Evolutionary conservation across 176 grass and related monocot species (phyloP), one percentile per base, ranked within the genome.

Genomic region (Pontederia paniculata): DNA sequence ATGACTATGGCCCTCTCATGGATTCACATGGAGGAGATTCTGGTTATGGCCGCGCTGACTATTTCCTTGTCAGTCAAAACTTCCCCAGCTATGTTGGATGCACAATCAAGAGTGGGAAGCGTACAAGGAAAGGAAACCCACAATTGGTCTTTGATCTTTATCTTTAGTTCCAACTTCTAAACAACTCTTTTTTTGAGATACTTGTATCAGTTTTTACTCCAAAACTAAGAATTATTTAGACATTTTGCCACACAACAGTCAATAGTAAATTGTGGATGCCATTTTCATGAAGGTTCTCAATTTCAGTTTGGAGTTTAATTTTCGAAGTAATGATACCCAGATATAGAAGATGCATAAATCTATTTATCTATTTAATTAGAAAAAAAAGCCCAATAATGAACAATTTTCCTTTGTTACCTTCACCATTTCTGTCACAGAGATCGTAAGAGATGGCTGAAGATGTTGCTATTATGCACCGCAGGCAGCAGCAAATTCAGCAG

Each of bases 401-500:
- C 15, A 37, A n/a, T 8, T 50, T 50, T 17, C n/a, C 15, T 6
- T 15, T 50, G 5, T 15, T 9, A 5, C 1, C n/a, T 1, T 17
- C 1, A 16, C n/a, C 5, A 2, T 44, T 13, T 42, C 56, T 21
- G 48, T 90, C 52, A 47, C 77, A 91, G 93, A 72, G 87, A 98
- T 65, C 76, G 75, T 68, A 98, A 88, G 58, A 81, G 56, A 68
- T 98, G 93, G 93, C 67, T 56, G 42, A 98, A 91, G 66, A 98
- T 91, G 93, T 98, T 83, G 10, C 88, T 98, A 21, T 58, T 91
- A 66, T 91, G 82, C 80, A 98, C 93, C n/a, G 87, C 86, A 48
- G 93, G 87, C 10, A 91, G 87, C 46, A 83, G 93, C 56, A 91
- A 98, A 67, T 98, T 98, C 66, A 98, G 93, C 83, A 98, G 93